phyloP scores from a whole-genome alignment of 23 red algal genomes.

The Gracilaria gracilis region DNA sequence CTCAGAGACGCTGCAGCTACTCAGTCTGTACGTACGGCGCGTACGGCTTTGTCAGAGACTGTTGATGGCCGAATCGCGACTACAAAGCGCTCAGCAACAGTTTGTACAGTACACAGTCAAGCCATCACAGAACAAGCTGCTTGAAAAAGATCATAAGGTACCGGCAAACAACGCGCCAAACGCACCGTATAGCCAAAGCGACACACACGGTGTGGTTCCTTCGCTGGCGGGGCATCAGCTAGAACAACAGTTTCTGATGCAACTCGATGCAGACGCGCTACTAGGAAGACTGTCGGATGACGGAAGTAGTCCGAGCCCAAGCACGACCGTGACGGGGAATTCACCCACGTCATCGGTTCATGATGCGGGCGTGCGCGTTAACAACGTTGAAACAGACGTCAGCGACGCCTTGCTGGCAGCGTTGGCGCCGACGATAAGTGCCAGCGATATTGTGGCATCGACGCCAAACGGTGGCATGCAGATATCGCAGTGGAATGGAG shows the following conservation, averaged over 20 bases:
- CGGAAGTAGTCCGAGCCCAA: constrained; percentile 2
- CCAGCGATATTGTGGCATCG: neutral
- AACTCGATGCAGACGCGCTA: neutral
- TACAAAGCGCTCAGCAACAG: neutral
- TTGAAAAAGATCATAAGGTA: neutral
- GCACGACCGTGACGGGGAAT: constrained; percentile 19
- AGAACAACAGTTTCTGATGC: constrained; percentile 6
- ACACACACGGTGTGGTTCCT: too few relatives aligned
- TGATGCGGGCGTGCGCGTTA: neutral
- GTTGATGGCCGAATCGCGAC: constrained; percentile 6
- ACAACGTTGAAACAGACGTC: neutral
- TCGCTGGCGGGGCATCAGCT: too few relatives aligned
- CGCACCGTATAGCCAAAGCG: neutral
- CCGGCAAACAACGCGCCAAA: neutral
- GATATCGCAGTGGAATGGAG: too few relatives aligned
- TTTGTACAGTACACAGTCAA: neutral
- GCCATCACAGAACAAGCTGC: neutral
- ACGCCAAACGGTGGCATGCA: neutral
- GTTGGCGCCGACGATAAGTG: neutral
- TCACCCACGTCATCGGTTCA: constrained; percentile 5
- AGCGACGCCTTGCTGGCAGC: neutral
- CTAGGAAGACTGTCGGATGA: neutral
- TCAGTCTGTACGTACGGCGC: constrained; percentile 42
- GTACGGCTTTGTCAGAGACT: constrained; percentile 19
- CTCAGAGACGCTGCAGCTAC: constrained; percentile 44